These are phyloP conservation scores for Hyparrhenia diplandra DNA, from an alignment of 176 grass and related monocot genomes.

Conservation along the genomic window DNA sequence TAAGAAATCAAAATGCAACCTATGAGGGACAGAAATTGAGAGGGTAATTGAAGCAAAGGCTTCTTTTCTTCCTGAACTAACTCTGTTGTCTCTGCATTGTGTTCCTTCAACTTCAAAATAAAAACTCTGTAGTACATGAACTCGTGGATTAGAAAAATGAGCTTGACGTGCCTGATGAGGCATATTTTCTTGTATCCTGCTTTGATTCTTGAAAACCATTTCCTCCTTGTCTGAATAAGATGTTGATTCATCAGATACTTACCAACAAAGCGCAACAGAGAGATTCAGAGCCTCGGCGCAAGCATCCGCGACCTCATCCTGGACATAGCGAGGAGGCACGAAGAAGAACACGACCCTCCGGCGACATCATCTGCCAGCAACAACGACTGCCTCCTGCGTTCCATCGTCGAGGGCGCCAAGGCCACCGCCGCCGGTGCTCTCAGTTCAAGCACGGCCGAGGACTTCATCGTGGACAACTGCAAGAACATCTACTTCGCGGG, in stretches of 20 bases:
- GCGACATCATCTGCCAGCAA: neutral
- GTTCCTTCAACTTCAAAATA: neutral
- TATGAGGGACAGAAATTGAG: neutral
- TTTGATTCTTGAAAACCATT: neutral
- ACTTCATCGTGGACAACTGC: constrained; percentile 82
- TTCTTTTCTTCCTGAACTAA: neutral
- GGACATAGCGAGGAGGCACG: constrained; percentile 40
- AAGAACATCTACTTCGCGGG: constrained; percentile 82
- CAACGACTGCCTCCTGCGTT: constrained; percentile 48
- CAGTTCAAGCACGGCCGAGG: constrained; percentile 10
- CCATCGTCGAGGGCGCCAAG: constrained; percentile 58
- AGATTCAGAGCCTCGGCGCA: constrained; percentile 40
- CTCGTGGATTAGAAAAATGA: neutral
- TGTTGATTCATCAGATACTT: constrained; percentile 32
- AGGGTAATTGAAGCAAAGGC: neutral
- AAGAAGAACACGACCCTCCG: neutral
- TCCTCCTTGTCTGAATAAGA: neutral
- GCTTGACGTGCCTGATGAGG: neutral
- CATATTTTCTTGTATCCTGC: neutral
- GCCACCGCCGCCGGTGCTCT: neutral
- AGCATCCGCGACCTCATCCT: constrained; percentile 46
- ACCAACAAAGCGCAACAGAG: constrained; percentile 63
- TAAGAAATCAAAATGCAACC: neutral
- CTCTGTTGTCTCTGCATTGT: neutral
- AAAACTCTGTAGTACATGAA: neutral